Evolutionary conservation across 2,329 filamentous ascomycete genomes (phyloP).

Genomic region (Trichoderma gracile): DNA sequence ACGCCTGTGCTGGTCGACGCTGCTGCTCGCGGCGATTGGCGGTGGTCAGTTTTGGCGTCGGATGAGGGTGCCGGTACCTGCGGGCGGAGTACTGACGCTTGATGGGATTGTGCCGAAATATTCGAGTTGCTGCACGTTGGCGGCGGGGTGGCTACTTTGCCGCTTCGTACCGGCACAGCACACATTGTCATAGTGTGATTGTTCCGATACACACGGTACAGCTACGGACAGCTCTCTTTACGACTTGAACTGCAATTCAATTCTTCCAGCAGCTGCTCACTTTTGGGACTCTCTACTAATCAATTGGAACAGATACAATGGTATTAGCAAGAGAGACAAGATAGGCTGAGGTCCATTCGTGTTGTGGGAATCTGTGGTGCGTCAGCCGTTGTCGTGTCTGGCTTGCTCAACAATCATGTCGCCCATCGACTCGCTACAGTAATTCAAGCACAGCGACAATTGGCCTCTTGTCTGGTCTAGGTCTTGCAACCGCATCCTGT

Average conservation of each 20-base stretch:
- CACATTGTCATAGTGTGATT: neutral
- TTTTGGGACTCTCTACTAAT: too few relatives aligned
- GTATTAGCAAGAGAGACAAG: too few relatives aligned
- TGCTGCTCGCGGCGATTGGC: constrained; percentile 2
- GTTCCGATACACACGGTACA: neutral
- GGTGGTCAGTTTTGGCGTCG: neutral
- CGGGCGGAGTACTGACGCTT: too few relatives aligned
- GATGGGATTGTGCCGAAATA: too few relatives aligned
- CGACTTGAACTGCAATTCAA: neutral
- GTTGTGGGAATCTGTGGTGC: too few relatives aligned
- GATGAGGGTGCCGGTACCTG: neutral
- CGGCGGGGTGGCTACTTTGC: constrained; percentile 3
- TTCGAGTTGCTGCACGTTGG: neutral
- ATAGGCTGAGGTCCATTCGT: too few relatives aligned
- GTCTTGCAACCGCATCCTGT: neutral
- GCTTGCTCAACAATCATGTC: too few relatives aligned
- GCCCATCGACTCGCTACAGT: too few relatives aligned
- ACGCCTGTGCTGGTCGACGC: neutral
- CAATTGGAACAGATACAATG: too few relatives aligned
- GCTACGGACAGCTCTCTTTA: neutral
- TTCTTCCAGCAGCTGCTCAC: too few relatives aligned
- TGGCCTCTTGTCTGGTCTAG: too few relatives aligned
- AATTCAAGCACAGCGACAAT: too few relatives aligned
- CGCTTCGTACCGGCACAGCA: neutral
- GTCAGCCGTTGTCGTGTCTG: neutral